Base-by-base conservation (phyloP, 1,284 basidiomycete species). In the Ceratobasidium sp. region DNA sequence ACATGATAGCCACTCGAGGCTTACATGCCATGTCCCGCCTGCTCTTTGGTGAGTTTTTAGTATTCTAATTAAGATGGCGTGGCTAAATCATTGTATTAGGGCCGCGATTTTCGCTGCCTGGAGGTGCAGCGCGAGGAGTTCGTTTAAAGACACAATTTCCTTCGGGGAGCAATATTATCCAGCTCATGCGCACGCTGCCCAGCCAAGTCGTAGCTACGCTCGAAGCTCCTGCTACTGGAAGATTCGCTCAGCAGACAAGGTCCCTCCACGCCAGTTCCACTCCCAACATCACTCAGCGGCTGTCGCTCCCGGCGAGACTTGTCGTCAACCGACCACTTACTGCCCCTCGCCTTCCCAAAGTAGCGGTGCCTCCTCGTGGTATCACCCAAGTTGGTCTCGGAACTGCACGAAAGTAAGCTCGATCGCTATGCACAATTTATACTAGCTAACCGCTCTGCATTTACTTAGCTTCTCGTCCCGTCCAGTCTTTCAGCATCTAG, bases 71-170 rank as follows among this genome's bases (percentile, higher is more conserved):
- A 26, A 28, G 3, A 23, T 9, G 21, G 13, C 18, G 23, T 44
- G 32, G 46, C 49, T 66, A 57, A 69, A 38, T 43, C 11, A 4
- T 23, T 46, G 21, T 18, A 28, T 41, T 38, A 69, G 64, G 64
- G 64, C 52, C 52, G 43, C 50, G 38, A 26, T 69, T 69, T 69
- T 26, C 50, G 38, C 50, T 41, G 38, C 52, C 64, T 18, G 64
- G 64, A 57, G 64, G 64, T 55, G 64, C 64, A 57, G 64, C 64
- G 64, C 64, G 64, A 41, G 64, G 64, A 69, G 32, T 54, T 46
- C 64, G 64, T 57, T 57, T 69, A 28, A 69, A 69, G 47, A 44
- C 52, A 21, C 64, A 69, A 46, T 58, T 58, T 21, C 52, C 64
- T 55, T 18, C 64, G 2, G 23, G 46, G 9, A 44, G 14, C 64